These are phyloP conservation scores for Cornus controversa DNA, from an alignment of 148 eudicot genomes.

Conservation along the genomic window DNA sequence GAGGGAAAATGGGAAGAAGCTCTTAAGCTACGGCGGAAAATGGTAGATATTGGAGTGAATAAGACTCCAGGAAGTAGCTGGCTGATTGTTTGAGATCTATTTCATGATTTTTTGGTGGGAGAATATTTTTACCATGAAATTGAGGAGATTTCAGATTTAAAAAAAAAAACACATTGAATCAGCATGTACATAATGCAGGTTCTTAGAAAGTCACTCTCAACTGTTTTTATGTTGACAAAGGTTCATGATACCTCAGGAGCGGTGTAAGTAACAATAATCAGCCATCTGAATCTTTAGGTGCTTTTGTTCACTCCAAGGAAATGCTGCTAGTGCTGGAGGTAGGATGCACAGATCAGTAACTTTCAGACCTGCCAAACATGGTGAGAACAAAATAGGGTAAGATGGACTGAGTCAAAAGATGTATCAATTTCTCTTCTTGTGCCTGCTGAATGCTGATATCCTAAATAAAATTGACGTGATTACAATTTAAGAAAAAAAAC, in stretches of 20 bases:
- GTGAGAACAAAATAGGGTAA: too few species aligned
- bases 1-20: slow-evolving; percentile 27
- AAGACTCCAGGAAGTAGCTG: slow-evolving; percentile 20
- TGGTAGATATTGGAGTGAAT: slow-evolving; percentile 16
- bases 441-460: too few species aligned
- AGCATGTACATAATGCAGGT: neutral
- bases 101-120: neutral
- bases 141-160: too few species aligned
- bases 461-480: too few species aligned
- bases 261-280: neutral
- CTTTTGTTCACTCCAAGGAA: neutral
- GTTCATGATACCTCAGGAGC: neutral
- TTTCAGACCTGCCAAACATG: too few species aligned
- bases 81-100: neutral
- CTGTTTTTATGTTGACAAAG: neutral
- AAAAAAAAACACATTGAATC: neutral
- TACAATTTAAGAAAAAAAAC: too few species aligned
- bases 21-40: slow-evolving; percentile 13
- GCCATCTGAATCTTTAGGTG: neutral
- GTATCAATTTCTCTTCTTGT: too few species aligned
- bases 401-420: too few species aligned
- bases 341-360: too few species aligned
- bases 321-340: too few species aligned
- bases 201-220: neutral
- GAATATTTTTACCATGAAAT: neutral